Percentiles rank a stretch among this genome's conserved stretches.
phyloP scores from a whole-genome alignment of 768 basidiomycete species.

The Trametes villosa region DNA sequence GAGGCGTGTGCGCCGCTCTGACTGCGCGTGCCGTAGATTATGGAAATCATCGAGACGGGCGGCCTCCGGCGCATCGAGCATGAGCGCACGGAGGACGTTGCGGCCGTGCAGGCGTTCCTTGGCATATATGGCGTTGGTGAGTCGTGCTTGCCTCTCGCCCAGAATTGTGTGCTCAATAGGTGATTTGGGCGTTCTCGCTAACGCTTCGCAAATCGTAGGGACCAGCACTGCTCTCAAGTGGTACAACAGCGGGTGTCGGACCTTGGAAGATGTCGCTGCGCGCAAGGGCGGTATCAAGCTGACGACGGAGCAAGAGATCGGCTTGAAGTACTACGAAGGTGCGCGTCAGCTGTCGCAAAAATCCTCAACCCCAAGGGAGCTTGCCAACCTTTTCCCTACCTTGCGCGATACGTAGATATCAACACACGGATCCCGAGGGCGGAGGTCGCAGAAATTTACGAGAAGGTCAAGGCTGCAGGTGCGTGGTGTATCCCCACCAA shows the following conservation, averaged over 20 bases:
- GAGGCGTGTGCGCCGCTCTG: not conserved
- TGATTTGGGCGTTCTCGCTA: not conserved
- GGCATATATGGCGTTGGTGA: slow-evolving; percentile 88
- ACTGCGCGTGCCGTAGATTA: too few species aligned
- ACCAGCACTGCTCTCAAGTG: slow-evolving; percentile 68
- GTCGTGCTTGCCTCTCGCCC: too few species aligned
- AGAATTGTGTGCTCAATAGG: not conserved
- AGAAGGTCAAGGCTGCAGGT: slow-evolving; percentile 75
- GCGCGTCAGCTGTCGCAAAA: slow-evolving; percentile 12
- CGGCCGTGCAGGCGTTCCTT: slow-evolving; percentile 60
- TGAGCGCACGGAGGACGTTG: slow-evolving; percentile 68
- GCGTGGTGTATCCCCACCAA: slow-evolving; percentile 14
- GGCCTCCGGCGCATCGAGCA: slow-evolving; percentile 67
- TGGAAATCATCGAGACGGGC: slow-evolving; percentile 81
- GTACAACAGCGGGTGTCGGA: slow-evolving; percentile 77
- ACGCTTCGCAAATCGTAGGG: slow-evolving; percentile 44
- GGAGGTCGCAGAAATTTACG: slow-evolving; percentile 77
- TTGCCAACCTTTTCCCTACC: not conserved
- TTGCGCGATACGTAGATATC: slow-evolving; percentile 57
- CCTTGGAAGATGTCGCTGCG: slow-evolving; percentile 70
- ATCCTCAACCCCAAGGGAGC: not conserved
- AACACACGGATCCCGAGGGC: slow-evolving; percentile 82
- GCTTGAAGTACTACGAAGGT: slow-evolving; percentile 74
- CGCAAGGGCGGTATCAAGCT: slow-evolving; percentile 67
- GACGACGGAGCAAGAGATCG: slow-evolving; percentile 64